Evolutionary conservation across 208 protist species (phyloP).

Genomic region (Leishmania amazonensis): DNA sequence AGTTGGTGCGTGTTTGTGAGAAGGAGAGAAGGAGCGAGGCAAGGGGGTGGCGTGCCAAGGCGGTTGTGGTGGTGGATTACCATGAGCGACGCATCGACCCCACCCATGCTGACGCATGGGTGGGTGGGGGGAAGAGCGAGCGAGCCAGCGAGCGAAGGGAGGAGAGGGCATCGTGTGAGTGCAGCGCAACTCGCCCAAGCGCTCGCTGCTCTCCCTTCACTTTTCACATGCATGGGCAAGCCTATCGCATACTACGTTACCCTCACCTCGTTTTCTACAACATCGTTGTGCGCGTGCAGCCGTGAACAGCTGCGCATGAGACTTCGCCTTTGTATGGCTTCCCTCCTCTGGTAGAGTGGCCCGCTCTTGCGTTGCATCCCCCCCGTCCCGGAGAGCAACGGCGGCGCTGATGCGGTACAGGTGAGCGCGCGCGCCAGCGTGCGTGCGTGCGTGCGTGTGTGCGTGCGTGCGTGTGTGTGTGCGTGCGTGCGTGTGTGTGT

Average conservation of each 20-base stretch:
- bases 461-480: neutral
- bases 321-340: neutral
- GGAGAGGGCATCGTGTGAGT: neutral
- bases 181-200: neutral
- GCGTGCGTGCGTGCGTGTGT: neutral
- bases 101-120: no score
- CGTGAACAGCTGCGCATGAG: no score
- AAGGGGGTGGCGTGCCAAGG: neutral
- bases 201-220: no score
- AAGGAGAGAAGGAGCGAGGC: neutral
- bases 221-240: no score
- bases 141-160: no score
- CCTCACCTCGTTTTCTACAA: neutral
- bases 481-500: no score
- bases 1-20: neutral
- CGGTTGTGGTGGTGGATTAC: neutral
- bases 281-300: neutral
- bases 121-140: no score
- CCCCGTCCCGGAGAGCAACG: neutral
- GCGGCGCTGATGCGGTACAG: neutral
- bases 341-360: neutral
- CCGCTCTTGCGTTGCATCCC: neutral
- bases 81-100: neutral
- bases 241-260: neutral
- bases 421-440: neutral